Base-by-base conservation (phyloP, 2,329 filamentous ascomycete species). In the Ceratocystis alfenasii region DNA sequence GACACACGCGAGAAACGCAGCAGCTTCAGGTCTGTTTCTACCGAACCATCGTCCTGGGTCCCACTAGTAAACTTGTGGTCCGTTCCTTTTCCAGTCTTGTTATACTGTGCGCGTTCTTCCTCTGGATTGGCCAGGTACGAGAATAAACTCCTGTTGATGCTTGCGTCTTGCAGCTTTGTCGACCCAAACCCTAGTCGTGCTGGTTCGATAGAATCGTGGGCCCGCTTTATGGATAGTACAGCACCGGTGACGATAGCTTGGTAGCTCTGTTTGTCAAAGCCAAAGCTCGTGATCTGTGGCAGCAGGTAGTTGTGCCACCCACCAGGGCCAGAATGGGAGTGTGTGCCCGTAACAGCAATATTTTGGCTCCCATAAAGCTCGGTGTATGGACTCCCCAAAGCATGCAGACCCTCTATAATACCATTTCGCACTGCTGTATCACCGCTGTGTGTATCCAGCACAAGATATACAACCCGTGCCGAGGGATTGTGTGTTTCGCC, bases 221-320 rank as follows among this genome's bases (percentile, higher is more conserved):
- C 93, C 55, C 87, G 81, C 72, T 87, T 80, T 70, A 97, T 91
- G 0, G 92, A 95, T 1, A 90, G 77, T 1, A 96, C 73, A 1
- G 90, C 87, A 1, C 93, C 93, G 70, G 94, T 86, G 0, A 97
- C 90, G 68, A 97, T 90, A 33, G 93, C 91, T 69, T 87, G 82
- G 72, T 95, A 95, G 71, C 89, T 95, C 74, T 95, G 89, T 71
- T 86, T 85, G 75, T 90, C 83, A 71, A 96, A 96, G 0, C 93
- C 93, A 67, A 88, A 81, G 72, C 86, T 92, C 0, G 93, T 94
- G 69, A 97, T 88, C 73, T 96, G 92, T 6, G 92, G 93, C 5
- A 96, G 80, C 8, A 97, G 81, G 73, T 96, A 97, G 76, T 97
- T 97, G 73, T 95, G 80, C 90, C 91, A 97, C 5, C 88, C 93